Evolutionary conservation across 352 stramenopile genomes (phyloP).

Genomic region (Phytophthora rubi): DNA sequence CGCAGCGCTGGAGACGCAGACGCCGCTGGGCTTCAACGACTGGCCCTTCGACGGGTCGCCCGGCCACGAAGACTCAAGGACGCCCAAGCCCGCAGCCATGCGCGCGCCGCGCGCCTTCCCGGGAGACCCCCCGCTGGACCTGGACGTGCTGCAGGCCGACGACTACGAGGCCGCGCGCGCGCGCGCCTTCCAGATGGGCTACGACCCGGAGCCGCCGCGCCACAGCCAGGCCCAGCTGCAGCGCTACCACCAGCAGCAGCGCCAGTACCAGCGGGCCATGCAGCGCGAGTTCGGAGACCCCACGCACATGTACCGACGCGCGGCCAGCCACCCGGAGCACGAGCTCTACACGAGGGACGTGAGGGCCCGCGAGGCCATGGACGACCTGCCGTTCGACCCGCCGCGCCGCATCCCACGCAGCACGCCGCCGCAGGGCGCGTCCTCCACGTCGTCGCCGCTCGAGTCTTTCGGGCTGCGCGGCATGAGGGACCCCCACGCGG

Average conservation of each 20-base stretch:
- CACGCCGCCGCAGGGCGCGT: slow-evolving; percentile 15
- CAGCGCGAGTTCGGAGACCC: slow-evolving; percentile 28
- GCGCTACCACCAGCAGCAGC: slow-evolving; percentile 42
- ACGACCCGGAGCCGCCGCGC: slow-evolving; percentile 41
- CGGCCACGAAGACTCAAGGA: slow-evolving; percentile 5
- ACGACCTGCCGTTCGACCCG: slow-evolving; percentile 21
- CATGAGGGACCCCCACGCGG: slow-evolving; percentile 6
- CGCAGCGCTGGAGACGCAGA: slow-evolving; percentile 27
- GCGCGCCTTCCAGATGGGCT: slow-evolving; percentile 29
- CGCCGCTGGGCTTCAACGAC: slow-evolving; percentile 22
- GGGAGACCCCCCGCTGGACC: slow-evolving; percentile 10
- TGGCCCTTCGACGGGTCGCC: slow-evolving; percentile 29
- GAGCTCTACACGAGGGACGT: slow-evolving; percentile 29
- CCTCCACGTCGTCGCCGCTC: slow-evolving; percentile 7
- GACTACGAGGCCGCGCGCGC: slow-evolving; percentile 22
- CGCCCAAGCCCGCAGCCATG: slow-evolving; percentile 1
- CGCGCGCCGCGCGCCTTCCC: neutral
- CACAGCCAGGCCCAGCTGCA: slow-evolving; percentile 45
- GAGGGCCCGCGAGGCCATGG: slow-evolving; percentile 14
- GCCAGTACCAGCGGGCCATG: slow-evolving; percentile 38
- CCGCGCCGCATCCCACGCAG: slow-evolving; percentile 49
- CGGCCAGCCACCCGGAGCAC: slow-evolving; percentile 17
- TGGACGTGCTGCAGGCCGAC: slow-evolving; percentile 12
- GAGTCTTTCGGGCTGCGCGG: slow-evolving; percentile 25
- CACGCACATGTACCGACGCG: slow-evolving; percentile 34